Conservation (phyloP, 2,329 filamentous ascomycete species). For the Aureobasidium sp. region DNA sequence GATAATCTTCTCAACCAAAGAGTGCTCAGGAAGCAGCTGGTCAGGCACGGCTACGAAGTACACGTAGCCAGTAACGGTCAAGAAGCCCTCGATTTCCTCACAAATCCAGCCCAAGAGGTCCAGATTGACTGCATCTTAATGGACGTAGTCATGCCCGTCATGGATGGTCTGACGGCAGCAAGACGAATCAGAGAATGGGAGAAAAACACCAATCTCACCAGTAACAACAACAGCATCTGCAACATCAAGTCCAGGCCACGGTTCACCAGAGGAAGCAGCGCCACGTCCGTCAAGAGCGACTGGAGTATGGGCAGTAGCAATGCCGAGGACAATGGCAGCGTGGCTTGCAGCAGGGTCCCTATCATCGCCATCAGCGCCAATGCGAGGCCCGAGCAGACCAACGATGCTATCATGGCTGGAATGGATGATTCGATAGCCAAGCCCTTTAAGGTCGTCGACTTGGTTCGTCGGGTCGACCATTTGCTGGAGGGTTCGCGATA, state of each 20-base stretch:
- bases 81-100: constrained; percentile 24
- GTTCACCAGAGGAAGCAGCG: not conserved
- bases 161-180: constrained; percentile 68
- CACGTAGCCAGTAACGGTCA: constrained; percentile 24
- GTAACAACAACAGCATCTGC: not conserved
- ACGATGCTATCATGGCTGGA: constrained; percentile 15
- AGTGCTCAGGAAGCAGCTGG: constrained; percentile 24
- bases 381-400: constrained; percentile 47
- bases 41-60: constrained; percentile 24
- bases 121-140: not conserved
- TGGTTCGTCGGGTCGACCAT: constrained; percentile 27
- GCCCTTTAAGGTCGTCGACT: constrained; percentile 29
- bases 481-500: not conserved
- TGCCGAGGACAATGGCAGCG: not conserved
- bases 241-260: not conserved
- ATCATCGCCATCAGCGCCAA: constrained; percentile 73
- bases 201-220: not conserved
- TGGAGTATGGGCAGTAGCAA: not conserved
- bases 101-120: constrained; percentile 17
- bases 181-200: constrained; percentile 56
- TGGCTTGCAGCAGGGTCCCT: constrained; percentile 40
- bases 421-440: constrained; percentile 35
- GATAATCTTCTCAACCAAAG: constrained; percentile 25
- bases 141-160: constrained; percentile 58
- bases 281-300: constrained; percentile 45